A percentile compares a stretch with the other conserved stretches of the same genome.
phyloP scores from a whole-genome alignment of 805 yeast species.

The Torulaspora gathmanii region DNA sequence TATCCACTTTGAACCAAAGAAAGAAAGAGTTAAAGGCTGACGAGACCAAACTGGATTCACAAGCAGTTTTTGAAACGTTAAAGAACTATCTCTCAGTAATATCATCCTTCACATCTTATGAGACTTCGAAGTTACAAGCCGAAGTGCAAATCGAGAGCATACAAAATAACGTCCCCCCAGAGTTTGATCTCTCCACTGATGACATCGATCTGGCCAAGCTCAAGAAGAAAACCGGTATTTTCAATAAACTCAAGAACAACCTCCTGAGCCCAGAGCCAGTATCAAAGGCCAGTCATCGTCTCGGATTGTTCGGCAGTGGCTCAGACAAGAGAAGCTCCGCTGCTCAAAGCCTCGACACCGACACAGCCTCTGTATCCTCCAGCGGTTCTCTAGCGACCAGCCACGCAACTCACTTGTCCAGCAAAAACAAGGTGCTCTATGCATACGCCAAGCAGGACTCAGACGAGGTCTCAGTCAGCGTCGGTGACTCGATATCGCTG shows the following conservation, averaged over 20 bases:
- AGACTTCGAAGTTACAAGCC: slow-evolving; percentile 63
- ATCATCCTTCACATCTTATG: slow-evolving; percentile 64
- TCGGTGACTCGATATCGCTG: slow-evolving; percentile 59
- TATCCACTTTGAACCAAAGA: slow-evolving; percentile 32
- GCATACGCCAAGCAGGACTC: slow-evolving; percentile 62
- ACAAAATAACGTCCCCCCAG: slow-evolving; percentile 70
- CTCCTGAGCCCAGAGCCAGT: slow-evolving; percentile 12
- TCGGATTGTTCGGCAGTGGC: slow-evolving; percentile 8
- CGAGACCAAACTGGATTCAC: slow-evolving; percentile 43
- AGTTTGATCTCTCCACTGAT: slow-evolving; percentile 59
- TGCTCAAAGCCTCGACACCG: slow-evolving; percentile 10
- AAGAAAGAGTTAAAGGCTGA: slow-evolving; percentile 40
- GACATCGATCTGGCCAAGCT: slow-evolving; percentile 41
- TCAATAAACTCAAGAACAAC: slow-evolving; percentile 37
- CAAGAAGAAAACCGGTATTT: slow-evolving; percentile 60
- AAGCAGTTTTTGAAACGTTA: slow-evolving; percentile 40
- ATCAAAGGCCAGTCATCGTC: slow-evolving; percentile 6
- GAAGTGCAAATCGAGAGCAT: slow-evolving; percentile 91
- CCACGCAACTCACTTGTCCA: slow-evolving; percentile 5
- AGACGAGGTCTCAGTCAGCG: slow-evolving; percentile 63
- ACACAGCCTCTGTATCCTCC: slow-evolving; percentile 10
- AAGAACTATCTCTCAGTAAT: slow-evolving; percentile 49
- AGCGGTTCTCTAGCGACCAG: slow-evolving; percentile 10
- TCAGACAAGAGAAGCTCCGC: slow-evolving; percentile 5
- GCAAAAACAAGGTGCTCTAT: slow-evolving; percentile 51